Conservation (phyloP, 2,329 filamentous ascomycete genomes). For the Berkeleyomyces rouxiae region DNA sequence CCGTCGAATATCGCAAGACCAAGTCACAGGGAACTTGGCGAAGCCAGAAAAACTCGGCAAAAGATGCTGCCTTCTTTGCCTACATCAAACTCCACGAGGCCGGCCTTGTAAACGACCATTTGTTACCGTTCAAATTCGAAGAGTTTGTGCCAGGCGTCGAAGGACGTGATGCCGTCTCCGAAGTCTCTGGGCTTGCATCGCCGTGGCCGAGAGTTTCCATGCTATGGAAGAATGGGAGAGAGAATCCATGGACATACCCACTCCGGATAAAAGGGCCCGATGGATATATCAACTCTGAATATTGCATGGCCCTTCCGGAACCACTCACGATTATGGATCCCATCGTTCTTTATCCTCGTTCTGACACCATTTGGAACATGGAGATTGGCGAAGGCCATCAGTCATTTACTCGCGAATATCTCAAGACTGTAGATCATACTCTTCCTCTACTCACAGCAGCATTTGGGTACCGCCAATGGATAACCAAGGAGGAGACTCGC, state of each 20-base stretch:
- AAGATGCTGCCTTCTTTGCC: constrained; percentile 71
- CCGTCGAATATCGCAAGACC: constrained; percentile 40
- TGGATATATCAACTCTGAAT: constrained; percentile 21
- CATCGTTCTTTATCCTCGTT: constrained; percentile 27
- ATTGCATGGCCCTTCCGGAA: constrained; percentile 29
- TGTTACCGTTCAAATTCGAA: constrained; percentile 45
- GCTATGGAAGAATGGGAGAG: constrained; percentile 23
- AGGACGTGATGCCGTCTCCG: constrained; percentile 21
- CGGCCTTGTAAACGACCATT: constrained; percentile 58
- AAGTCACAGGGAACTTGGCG: constrained; percentile 41
- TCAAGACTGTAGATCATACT: constrained; percentile 19
- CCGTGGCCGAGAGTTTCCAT: constrained; percentile 31
- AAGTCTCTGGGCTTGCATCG: constrained; percentile 25
- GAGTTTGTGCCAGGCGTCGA: constrained; percentile 24
- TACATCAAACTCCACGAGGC: constrained; percentile 53
- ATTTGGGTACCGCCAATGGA: constrained; percentile 1
- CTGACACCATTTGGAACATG: constrained; percentile 23
- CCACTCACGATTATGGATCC: constrained; percentile 23
- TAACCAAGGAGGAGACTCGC: background rate
- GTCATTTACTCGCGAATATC: background rate
- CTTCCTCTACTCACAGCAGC: constrained; percentile 3
- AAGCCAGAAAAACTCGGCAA: constrained; percentile 54
- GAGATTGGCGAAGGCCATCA: constrained; percentile 16
- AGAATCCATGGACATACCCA: constrained; percentile 18
- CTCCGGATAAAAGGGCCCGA: constrained; percentile 23